Conservation (phyloP, 2,329 filamentous ascomycete genomes). For the Tolypocladium paradoxum region DNA sequence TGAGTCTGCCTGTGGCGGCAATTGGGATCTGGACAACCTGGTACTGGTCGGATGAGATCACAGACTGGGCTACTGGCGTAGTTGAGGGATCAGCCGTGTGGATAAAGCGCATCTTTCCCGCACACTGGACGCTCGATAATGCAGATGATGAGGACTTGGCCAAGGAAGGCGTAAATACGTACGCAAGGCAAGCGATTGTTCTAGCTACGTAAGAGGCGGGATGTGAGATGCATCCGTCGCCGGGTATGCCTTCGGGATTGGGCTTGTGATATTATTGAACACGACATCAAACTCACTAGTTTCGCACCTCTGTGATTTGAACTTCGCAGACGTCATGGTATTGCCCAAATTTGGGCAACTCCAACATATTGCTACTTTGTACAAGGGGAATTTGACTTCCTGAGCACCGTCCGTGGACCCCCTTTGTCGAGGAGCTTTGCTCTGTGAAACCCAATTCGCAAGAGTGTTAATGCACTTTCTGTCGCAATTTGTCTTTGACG, state of each 20-base stretch:
- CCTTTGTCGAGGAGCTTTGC: too few relatives aligned
- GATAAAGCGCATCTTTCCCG: constrained; percentile 1
- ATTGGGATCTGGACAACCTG: constrained; percentile 4
- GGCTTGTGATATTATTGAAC: too few relatives aligned
- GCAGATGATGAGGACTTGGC: constrained; percentile 13
- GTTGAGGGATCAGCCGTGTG: not conserved
- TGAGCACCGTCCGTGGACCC: too few relatives aligned
- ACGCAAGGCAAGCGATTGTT: constrained; percentile 7
- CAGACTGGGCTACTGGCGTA: not conserved
- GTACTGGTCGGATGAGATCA: constrained; percentile 6
- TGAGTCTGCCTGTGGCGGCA: constrained; percentile 6
- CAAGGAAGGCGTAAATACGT: constrained; percentile 9
- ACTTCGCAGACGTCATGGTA: too few relatives aligned
- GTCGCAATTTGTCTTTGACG: too few relatives aligned
- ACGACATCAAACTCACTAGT: too few relatives aligned
- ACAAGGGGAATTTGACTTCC: too few relatives aligned
- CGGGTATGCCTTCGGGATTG: not conserved
- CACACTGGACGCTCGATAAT: constrained; percentile 7
- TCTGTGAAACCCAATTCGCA: too few relatives aligned
- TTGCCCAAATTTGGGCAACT: too few relatives aligned
- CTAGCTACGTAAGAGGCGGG: not conserved
- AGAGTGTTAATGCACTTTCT: too few relatives aligned
- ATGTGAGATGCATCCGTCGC: not conserved
- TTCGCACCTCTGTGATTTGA: too few relatives aligned
- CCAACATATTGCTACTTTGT: too few relatives aligned